Evolutionary conservation across 1,284 basidiomycete species (phyloP).

Genomic region (Cerrena zonata): DNA sequence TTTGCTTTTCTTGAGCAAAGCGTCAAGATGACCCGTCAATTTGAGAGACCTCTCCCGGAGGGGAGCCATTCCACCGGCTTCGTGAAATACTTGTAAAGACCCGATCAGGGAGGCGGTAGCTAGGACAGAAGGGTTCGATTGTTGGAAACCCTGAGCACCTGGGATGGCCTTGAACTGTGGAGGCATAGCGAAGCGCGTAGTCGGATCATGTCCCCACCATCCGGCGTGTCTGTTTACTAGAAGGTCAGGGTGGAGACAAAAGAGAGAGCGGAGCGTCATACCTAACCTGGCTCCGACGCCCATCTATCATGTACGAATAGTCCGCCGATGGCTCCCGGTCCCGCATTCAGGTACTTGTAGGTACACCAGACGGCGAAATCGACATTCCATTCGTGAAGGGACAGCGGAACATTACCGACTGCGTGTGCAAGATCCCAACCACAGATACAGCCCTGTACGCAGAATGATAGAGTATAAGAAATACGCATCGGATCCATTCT

Average conservation of each 20-base stretch:
- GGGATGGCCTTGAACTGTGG: slow-evolving; percentile 74
- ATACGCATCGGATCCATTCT: not conserved
- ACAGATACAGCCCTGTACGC: slow-evolving; percentile 75
- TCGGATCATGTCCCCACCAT: slow-evolving; percentile 94
- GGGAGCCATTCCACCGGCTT: slow-evolving; percentile 66
- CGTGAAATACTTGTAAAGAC: slow-evolving; percentile 74
- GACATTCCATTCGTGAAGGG: slow-evolving; percentile 87
- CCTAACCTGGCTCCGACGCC: slow-evolving; percentile 41
- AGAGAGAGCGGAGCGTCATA: slow-evolving; percentile 4
- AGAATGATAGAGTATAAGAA: slow-evolving; percentile 9
- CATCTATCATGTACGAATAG: slow-evolving; percentile 84
- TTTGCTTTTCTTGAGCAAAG: slow-evolving; percentile 52
- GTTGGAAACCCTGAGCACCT: slow-evolving; percentile 92
- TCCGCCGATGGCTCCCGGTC: slow-evolving; percentile 93
- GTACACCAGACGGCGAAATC: slow-evolving; percentile 98
- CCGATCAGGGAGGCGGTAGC: slow-evolving; percentile 76
- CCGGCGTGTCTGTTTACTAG: slow-evolving; percentile 69
- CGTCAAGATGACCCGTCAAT: slow-evolving; percentile 71
- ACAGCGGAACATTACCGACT: slow-evolving; percentile 85
- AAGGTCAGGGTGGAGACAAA: slow-evolving; percentile 5
- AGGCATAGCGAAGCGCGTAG: slow-evolving; percentile 89
- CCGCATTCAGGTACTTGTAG: slow-evolving; percentile 96
- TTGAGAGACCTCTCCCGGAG: slow-evolving; percentile 65
- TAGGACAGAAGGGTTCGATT: slow-evolving; percentile 87
- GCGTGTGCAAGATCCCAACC: slow-evolving; percentile 97